Conservation (phyloP, 148 eudicot genomes). For the Fallopia convolvulus region DNA sequence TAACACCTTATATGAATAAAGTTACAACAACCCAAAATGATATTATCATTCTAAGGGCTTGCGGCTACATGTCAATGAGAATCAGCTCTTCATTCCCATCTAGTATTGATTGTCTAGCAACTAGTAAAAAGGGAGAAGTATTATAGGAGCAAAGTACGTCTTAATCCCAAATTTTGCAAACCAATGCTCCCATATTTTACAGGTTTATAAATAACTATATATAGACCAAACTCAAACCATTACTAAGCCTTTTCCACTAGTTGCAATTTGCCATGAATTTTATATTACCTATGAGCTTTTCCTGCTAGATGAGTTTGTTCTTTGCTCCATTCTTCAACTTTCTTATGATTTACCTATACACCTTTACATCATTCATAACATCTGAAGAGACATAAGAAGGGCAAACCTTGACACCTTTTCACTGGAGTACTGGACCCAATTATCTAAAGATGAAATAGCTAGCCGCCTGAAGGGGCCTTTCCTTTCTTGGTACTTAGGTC, state of each 20-base stretch:
- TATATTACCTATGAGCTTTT: neutral
- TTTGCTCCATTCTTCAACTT: neutral
- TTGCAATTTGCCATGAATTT: neutral
- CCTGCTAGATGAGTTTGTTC: neutral
- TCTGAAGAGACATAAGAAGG: neutral
- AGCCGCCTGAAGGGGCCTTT: too few relatives aligned
- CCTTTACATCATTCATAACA: neutral
- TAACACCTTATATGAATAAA: neutral
- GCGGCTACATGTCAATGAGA: neutral
- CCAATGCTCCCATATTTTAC: neutral
- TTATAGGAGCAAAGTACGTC: neutral
- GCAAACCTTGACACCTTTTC: neutral
- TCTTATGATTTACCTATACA: neutral
- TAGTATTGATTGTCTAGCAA: neutral
- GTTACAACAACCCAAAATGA: neutral
- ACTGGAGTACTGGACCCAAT: neutral
- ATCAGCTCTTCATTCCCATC: neutral
- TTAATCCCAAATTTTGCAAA: neutral
- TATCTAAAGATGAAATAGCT: neutral
- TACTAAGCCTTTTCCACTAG: neutral
- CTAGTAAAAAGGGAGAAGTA: neutral
- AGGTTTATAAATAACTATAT: neutral
- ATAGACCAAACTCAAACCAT: neutral
- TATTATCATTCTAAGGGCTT: neutral
- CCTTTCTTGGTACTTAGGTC: too few relatives aligned